phyloP scores from a whole-genome alignment of 2,329 filamentous ascomycete species.

The Hypoxylon sp. region DNA sequence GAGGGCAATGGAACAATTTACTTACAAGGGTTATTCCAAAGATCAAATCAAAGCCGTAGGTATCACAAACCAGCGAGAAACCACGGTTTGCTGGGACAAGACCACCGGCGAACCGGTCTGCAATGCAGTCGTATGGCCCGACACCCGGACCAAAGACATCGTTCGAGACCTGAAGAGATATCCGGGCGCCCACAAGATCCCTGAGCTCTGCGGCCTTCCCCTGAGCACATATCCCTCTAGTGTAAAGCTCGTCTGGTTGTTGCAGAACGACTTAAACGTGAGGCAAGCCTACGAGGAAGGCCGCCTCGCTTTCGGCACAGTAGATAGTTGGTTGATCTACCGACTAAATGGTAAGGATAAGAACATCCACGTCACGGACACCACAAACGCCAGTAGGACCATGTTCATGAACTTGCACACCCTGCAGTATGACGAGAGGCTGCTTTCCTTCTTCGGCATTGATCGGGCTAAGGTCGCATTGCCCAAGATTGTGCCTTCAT shows the following conservation, averaged over 20 bases:
- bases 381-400: constrained; percentile 88
- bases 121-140: constrained; percentile 92
- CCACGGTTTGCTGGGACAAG: constrained; percentile 86
- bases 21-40: constrained; percentile 75
- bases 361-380: constrained; percentile 83
- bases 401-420: constrained; percentile 95
- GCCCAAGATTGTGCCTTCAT: constrained; percentile 87
- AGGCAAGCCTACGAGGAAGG: constrained; percentile 82
- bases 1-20: constrained; percentile 79
- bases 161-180: constrained; percentile 82
- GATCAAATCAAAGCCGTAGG: constrained; percentile 82
- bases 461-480: constrained; percentile 77
- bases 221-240: constrained; percentile 91
- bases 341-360: constrained; percentile 80
- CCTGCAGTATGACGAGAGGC: constrained; percentile 81
- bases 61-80: constrained; percentile 93
- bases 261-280: constrained; percentile 79
- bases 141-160: constrained; percentile 80
- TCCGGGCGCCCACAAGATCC: constrained; percentile 77
- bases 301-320: constrained; percentile 85
- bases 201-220: constrained; percentile 82
- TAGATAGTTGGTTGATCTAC: constrained; percentile 91
- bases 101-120: constrained; percentile 83
- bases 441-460: constrained; percentile 85
- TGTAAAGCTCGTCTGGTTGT: constrained; percentile 87